Conservation (phyloP, 768 basidiomycete genomes). For the Chalciporus pseudorubinellus region DNA sequence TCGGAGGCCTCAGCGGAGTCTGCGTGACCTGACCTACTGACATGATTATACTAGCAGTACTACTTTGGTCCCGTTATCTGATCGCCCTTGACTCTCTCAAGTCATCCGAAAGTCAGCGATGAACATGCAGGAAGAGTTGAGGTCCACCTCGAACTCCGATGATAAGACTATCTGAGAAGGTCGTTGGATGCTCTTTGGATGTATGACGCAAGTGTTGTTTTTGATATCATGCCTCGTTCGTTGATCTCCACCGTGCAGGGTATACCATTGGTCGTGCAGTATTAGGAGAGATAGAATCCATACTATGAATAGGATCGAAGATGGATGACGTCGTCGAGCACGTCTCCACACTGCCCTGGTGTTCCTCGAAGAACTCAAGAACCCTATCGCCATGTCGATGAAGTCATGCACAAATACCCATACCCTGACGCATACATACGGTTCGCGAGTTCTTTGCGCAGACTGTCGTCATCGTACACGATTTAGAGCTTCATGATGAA, state of each 20-base stretch:
- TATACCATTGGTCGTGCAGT: neutral
- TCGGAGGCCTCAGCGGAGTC: neutral
- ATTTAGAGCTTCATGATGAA: too few species aligned
- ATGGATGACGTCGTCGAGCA: neutral
- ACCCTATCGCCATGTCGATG: neutral
- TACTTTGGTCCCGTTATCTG: conserved; percentile 2
- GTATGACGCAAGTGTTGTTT: neutral
- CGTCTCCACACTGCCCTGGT: neutral
- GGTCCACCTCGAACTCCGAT: neutral
- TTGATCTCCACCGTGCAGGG: neutral
- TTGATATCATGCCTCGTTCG: neutral
- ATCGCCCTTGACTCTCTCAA: conserved; percentile 1
- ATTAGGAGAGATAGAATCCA: neutral
- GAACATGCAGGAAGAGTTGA: neutral
- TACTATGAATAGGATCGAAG: neutral
- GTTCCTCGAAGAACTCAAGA: neutral
- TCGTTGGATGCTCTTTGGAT: neutral
- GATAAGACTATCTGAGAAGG: neutral
- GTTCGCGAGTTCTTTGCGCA: too few species aligned
- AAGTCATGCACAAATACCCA: neutral
- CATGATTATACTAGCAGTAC: neutral
- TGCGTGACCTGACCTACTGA: too few species aligned
- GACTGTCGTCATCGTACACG: neutral
- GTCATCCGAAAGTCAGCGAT: neutral
- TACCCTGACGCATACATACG: too few species aligned